Conservation (phyloP, 441 rosid genomes). For the Codiaeum variegatum region DNA sequence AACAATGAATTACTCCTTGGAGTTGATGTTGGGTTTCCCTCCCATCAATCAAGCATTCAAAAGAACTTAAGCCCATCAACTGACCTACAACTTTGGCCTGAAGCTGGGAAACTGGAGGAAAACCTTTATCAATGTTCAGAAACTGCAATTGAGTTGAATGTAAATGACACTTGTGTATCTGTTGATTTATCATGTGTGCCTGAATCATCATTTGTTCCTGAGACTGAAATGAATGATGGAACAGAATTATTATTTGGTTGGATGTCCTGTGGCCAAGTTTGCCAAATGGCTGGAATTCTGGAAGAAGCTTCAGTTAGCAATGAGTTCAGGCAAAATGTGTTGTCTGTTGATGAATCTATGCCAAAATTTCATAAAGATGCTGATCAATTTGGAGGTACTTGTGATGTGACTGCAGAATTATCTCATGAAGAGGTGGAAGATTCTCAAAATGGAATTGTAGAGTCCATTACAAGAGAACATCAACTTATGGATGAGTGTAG, state of each 20-base stretch:
- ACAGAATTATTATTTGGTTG: slow-evolving; percentile 42
- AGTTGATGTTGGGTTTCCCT: slow-evolving; percentile 27
- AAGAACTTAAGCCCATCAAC: slow-evolving; percentile 28
- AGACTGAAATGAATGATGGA: slow-evolving; percentile 57
- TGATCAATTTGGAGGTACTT: slow-evolving; percentile 30
- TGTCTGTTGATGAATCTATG: slow-evolving; percentile 29
- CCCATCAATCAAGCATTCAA: slow-evolving; percentile 30
- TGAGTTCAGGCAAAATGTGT: slow-evolving; percentile 29
- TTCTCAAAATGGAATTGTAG: slow-evolving; percentile 37
- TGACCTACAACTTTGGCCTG: slow-evolving; percentile 29
- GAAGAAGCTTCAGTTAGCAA: slow-evolving; percentile 48
- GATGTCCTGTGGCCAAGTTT: slow-evolving; percentile 35
- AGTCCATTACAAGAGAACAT: slow-evolving; percentile 36
- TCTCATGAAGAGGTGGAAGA: slow-evolving; percentile 47
- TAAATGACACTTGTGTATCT: slow-evolving; percentile 38
- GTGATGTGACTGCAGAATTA: slow-evolving; percentile 38
- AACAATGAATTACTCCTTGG: slow-evolving; percentile 28
- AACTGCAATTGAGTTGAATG: slow-evolving; percentile 28
- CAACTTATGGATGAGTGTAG: slow-evolving; percentile 87
- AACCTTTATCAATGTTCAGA: slow-evolving; percentile 31
- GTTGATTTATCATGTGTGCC: slow-evolving; percentile 76
- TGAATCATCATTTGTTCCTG: slow-evolving; percentile 84
- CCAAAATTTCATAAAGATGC: slow-evolving; percentile 31
- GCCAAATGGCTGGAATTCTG: slow-evolving; percentile 34
- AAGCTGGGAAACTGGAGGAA: slow-evolving; percentile 35